Evolutionary conservation across 352 stramenopile species (phyloP), one percentile per base, ranked within the genome.

Genomic region (Phytophthora citrophthora): DNA sequence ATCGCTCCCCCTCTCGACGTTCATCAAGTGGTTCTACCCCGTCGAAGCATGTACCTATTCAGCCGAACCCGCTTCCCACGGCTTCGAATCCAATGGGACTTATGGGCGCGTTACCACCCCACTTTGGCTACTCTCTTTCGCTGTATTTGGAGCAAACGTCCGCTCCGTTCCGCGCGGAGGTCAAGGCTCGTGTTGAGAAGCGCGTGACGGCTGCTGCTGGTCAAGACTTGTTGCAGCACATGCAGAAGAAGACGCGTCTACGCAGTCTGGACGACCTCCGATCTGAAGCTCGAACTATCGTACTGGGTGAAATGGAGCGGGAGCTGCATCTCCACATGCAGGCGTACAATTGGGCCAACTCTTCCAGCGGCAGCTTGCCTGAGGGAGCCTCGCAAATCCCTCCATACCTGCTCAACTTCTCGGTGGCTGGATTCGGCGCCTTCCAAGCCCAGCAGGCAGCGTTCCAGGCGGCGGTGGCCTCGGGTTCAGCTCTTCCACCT

Each of bases 231-330:
- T 68, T 93, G 41, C 81, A 89, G 61, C 84, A 93, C 64, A 93
- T 93, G 84, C 84, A 93, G 51, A 93, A 90, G 73, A 93, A 93
- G 70, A 93, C 84, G 26, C 74, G 84, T 24, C 62, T 93, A 54
- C 80, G 84, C 16, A 90, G 78, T 31, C 59, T 93, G 18, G 84
- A 93, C 39, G 76, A 91, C 39, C 54, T 93, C 9, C 79, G 84
- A 2, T 77, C 72, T 5, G 84, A 93, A 54, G 79, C 84, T 27
- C 74, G 84, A n/a, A 79, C 72, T 0, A 60, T 85, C 23, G 82
- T 91, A 24, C 70, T 91, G 2, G 67, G 72, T 5, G 84, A 93
- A 64, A 88, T 93, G 71, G 84, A 93, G 70, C 76, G 77, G 1
- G 82, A 93, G 60, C 64, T 93, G 20, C 79, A 89, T 44, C 71